Conservation (phyloP, 257 asterid genomes). For the Solanum arcanum region DNA sequence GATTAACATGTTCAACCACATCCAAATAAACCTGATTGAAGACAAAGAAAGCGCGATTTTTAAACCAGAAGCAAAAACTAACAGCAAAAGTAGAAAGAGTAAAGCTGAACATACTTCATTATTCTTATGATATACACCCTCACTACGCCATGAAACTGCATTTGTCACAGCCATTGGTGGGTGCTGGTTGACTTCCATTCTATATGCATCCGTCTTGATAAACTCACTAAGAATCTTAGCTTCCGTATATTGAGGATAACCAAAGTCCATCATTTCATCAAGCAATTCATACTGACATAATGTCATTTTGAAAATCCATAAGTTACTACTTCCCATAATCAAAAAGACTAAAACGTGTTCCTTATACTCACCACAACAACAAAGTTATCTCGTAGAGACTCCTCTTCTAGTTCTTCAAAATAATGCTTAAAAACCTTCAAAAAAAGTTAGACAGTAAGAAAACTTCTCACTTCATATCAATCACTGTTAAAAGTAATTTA, state of each 20-base stretch:
- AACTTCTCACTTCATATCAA: neutral
- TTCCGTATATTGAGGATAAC: constrained; percentile 97
- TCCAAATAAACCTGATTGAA: constrained; percentile 85
- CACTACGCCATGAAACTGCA: constrained; percentile 99
- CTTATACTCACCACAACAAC: constrained; percentile 78
- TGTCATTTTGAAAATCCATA: neutral
- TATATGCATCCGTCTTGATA: constrained; percentile 97
- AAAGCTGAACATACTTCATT: constrained; percentile 54
- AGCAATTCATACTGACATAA: constrained; percentile 73
- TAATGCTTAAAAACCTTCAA: constrained; percentile 91
- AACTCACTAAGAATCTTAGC: constrained; percentile 98
- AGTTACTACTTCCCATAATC: neutral
- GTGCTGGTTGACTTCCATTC: constrained; percentile 95
- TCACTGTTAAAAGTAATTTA: neutral
- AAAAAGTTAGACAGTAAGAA: neutral
- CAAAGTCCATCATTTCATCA: constrained; percentile 99
- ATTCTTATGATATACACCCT: constrained; percentile 87
- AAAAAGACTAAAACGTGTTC: neutral
- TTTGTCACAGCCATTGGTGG: constrained; percentile 99
- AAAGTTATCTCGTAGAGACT: constrained; percentile 93
- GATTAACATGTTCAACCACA: constrained; percentile 98
- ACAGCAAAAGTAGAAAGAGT: neutral
- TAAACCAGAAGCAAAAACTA: neutral
- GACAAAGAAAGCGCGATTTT: neutral
- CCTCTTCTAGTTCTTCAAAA: constrained; percentile 97